Evolutionary conservation across 1,284 basidiomycete species (phyloP), one percentile per base, ranked within the genome.

Genomic region (Austroboletus rostrupii): DNA sequence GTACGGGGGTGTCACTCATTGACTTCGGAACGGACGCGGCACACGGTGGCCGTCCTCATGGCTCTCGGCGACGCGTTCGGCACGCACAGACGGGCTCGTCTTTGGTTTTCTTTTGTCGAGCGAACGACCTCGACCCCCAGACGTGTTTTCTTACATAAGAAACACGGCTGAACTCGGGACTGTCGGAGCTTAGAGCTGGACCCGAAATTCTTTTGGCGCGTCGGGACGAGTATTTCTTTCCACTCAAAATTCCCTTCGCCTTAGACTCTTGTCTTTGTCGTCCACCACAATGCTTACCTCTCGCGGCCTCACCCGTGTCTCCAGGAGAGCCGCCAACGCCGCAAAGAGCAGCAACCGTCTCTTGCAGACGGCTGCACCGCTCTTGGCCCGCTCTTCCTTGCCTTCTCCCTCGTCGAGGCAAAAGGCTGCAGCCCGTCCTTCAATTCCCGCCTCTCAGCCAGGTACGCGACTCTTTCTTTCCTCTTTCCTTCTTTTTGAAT

Each of bases 261-360:
- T 43, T 55, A 39, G 35, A 32, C 59, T 53, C 54, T 61, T 49
- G 57, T 59, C 61, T 58, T 66, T 58, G 61, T 68, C 68, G 67
- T 61, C 57, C 68, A 72, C 71, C 70, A 87, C 70, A 68, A 90
- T 90, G 87, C 78, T 90, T 76, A 86, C 84, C 72, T 77, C 86
- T 63, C 86, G 88, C 72, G 85, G 87, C 74, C 80, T 85, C 69
- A 78, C 86, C 69, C 88, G 88, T 73, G 77, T 91, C 72, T 87
- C 88, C 57, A 85, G 81, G 77, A 84, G 87, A 76, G 85, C 85
- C 62, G 76, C 82, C 67, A 83, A 83, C 68, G 80, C 73, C 71
- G 79, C 82, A 64, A 85, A 80, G 74, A 83, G 79, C 74, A 80
- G 82, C 32, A 81, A 76, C 68, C 83, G 86, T 66, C 83, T 89